phyloP scores from a whole-genome alignment of 768 basidiomycete genomes.

The Tulasnella sp. region DNA sequence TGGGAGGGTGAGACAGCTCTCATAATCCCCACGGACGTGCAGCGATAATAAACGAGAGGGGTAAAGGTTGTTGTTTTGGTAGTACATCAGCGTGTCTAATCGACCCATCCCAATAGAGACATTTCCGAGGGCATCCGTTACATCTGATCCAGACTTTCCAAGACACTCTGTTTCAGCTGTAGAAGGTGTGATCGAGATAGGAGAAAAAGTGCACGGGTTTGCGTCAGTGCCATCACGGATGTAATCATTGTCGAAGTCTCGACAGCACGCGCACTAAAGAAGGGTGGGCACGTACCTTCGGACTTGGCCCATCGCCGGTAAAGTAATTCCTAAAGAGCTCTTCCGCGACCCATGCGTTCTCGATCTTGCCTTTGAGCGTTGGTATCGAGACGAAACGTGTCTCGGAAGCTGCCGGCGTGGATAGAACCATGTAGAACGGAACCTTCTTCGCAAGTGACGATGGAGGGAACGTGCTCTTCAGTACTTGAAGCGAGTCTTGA shows the following conservation, averaged over 20 bases:
- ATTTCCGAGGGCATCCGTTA: background rate
- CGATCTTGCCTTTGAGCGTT: conserved; percentile 1
- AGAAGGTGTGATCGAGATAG: background rate
- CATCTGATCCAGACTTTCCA: conserved; percentile 2
- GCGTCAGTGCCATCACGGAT: background rate
- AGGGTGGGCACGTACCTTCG: background rate
- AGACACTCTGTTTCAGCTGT: conserved; percentile 12
- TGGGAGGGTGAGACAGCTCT: background rate
- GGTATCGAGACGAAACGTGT: background rate
- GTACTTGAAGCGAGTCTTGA: background rate
- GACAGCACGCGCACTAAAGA: background rate
- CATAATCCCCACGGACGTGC: background rate
- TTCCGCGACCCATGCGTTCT: conserved; percentile 5
- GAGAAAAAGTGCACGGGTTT: background rate
- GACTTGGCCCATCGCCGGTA: conserved; percentile 8
- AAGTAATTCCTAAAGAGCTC: conserved; percentile 11
- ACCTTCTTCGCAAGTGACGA: background rate
- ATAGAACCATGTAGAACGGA: conserved; percentile 6
- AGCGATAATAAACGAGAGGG: background rate
- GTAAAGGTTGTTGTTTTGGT: background rate
- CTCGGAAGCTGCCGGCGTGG: background rate
- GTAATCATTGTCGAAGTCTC: background rate
- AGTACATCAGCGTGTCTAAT: background rate
- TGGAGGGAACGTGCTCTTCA: conserved; percentile 1
- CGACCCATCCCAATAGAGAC: background rate